phyloP scores from a whole-genome alignment of 495 filamentous ascomycete genomes.

The Aspergillus indologenus region DNA sequence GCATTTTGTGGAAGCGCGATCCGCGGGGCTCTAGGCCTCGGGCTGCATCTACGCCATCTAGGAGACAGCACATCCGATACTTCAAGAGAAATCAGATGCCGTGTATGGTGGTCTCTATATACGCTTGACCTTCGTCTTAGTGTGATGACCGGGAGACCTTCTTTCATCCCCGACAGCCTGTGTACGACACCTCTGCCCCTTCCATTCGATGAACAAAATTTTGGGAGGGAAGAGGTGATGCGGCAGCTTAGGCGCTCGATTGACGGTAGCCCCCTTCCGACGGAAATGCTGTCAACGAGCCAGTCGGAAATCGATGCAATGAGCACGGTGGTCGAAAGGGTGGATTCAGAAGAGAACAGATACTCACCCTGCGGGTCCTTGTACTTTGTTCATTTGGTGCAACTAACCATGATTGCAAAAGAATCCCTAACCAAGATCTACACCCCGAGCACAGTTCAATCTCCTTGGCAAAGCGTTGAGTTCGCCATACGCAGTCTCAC shows the following conservation, averaged over 20 bases:
- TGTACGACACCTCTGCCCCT: conserved; percentile 55
- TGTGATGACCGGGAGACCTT: conserved; percentile 59
- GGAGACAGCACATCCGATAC: conserved; percentile 44
- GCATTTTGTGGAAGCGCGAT: conserved; percentile 56
- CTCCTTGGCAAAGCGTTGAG: conserved; percentile 50
- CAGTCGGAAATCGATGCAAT: neutral
- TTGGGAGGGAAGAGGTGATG: conserved; percentile 37
- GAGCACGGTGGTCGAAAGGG: conserved; percentile 19
- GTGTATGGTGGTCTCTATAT: conserved; percentile 61
- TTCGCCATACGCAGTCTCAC: conserved; percentile 41
- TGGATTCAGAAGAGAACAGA: conserved; percentile 26
- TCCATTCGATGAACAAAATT: conserved; percentile 50
- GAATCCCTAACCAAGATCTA: conserved; percentile 56
- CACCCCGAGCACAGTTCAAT: conserved; percentile 46
- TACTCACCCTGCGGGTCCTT: conserved; percentile 42
- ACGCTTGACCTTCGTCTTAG: conserved; percentile 56
- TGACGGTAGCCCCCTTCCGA: conserved; percentile 19
- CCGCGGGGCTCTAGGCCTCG: conserved; percentile 55
- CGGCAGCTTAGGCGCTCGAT: conserved; percentile 29
- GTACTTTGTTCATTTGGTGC: conserved; percentile 48
- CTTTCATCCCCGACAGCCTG: conserved; percentile 51
- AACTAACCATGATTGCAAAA: conserved; percentile 50
- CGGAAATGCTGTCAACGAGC: conserved; percentile 21
- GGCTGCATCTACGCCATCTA: conserved; percentile 57
- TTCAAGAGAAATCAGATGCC: conserved; percentile 55